A percentile compares a stretch with the other conserved stretches of the same genome.
Conservation (phyloP, 139 green algal species). For the Pseudopediastrum boryanum region DNA sequence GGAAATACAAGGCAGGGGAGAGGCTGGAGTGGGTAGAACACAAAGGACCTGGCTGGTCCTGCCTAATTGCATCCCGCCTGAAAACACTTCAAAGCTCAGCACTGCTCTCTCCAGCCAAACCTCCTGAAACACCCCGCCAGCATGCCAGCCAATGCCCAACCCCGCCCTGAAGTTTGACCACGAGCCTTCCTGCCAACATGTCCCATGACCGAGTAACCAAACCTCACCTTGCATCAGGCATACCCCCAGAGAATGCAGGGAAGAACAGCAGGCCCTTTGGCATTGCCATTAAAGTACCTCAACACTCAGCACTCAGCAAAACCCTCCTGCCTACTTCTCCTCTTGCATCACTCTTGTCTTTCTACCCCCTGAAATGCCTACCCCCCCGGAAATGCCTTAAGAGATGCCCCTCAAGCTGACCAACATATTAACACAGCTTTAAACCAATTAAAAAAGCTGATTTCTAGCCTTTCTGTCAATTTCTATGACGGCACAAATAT, state of each 20-base stretch:
- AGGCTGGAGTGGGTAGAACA: no score
- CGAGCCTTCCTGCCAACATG: not conserved
- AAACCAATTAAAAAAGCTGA: not conserved
- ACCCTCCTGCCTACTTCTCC: not conserved
- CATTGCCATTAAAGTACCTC: no score
- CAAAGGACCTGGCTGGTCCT: no score
- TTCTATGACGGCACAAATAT: not conserved
- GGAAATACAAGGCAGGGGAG: no score
- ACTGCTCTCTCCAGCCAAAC: no score
- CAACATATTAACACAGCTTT: not conserved
- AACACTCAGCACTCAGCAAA: no score
- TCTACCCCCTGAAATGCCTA: not conserved
- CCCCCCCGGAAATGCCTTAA: not conserved
- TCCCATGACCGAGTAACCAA: no score
- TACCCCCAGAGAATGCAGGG: constrained; percentile 67
- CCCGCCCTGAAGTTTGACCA: not conserved
- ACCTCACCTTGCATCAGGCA: constrained; percentile 45
- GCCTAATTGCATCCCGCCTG: no score
- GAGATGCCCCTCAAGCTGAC: not conserved
- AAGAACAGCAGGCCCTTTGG: constrained; percentile 80
- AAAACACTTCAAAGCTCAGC: no score
- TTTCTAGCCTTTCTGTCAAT: not conserved
- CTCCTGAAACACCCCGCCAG: no score
- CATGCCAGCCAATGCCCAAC: no score
- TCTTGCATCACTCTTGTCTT: not conserved